Evolutionary conservation across 2,329 filamentous ascomycete species (phyloP), one percentile per base, ranked within the genome.

Genomic region (Colletotrichum godetiae): DNA sequence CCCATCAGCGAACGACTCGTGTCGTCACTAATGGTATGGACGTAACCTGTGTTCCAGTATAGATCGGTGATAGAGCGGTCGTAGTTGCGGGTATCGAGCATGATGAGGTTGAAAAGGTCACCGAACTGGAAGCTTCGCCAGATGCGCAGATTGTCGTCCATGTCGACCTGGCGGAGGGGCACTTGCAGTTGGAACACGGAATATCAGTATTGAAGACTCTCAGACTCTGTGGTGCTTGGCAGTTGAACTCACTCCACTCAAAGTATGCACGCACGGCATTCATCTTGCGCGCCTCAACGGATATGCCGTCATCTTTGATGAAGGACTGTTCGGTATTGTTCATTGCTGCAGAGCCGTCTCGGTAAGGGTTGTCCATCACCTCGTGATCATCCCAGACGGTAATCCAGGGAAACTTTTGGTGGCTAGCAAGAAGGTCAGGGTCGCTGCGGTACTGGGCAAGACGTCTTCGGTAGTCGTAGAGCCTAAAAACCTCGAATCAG

Each of bases 221-320:
- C 12, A 15, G 13, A 42, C 15, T 42, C 15, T 42, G 13, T 6
- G 1, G 1, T 13, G 8, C 80, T 78, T 0, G 78, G 78, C 76
- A 79, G 3, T 13, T 42, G 35, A 12, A 42, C 35, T 42, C 35
- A 42, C 35, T 78, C 89, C 90, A 92, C 78, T 93, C 91, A 71
- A 92, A 92, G 77, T 92, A 92, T 2, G 92, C 91, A 53, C 92
- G 86, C 2, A 94, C 92, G 1, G 91, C 92, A 67, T 94, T 93
- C 85, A 92, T 90, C 83, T 93, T 94, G 75, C 92, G 87, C 78
- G 92, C 12, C 75, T 93, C 92, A 22, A 93, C 89, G 49, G 87
- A 89, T 22, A 94, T 86, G 3, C 37, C 37, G 6, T 88, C 87
- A 69, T 89, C 86, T 59, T 87, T 84, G 31, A 89, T 78, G 81